Base-by-base conservation (phyloP, 306 rosid species). In the Lagenaria siceraria region DNA sequence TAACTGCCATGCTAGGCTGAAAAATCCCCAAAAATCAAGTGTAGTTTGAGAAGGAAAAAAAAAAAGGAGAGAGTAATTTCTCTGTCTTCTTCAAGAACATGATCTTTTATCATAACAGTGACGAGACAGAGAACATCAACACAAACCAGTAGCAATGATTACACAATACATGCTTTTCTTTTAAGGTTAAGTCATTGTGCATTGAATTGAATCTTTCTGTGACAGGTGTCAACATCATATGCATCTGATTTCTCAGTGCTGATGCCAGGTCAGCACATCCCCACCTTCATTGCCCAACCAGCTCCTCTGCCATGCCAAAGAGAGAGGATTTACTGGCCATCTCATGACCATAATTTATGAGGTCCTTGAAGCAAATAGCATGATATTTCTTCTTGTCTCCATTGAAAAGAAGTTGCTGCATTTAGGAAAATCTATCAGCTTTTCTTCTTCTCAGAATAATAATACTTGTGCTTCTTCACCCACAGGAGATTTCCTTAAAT, bases 191-290 rank as follows among this genome's bases (percentile, higher is more conserved):
- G 76, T 46, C 76, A 68, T n/a, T 42, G 75, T 42, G 75, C 19
- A 27, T 71, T 71, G 24, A 1, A 14, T 38, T 71, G 40, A 5
- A 7, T 18, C 3, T 78, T 48, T 78, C 42, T 77, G 71, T 60
- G 10, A 43, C 88, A 93, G 98, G 92, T 87, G 74, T 1, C 87
- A 64, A 19, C 82, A 55, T 80, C 84, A 18, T 89, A 83, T 81
- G 92, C 88, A 12, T 73, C 84, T 7, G 98, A 93, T 83, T 83
- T 91, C 58, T 87, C 96, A 63, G 96, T 93, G 6, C 64, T 93
- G 89, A 93, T 93, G 98, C 98, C 98, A 31, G 98, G 98, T 31
- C 92, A 91, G 87, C 86, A 87, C 31, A 85, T 84, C 80, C 98
- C 98, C 17, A 89, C 93, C 74, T 88, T 82, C 84, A 86, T 93